Conservation (phyloP, 1,284 basidiomycete genomes). For the Ustilago shanxiensis region DNA sequence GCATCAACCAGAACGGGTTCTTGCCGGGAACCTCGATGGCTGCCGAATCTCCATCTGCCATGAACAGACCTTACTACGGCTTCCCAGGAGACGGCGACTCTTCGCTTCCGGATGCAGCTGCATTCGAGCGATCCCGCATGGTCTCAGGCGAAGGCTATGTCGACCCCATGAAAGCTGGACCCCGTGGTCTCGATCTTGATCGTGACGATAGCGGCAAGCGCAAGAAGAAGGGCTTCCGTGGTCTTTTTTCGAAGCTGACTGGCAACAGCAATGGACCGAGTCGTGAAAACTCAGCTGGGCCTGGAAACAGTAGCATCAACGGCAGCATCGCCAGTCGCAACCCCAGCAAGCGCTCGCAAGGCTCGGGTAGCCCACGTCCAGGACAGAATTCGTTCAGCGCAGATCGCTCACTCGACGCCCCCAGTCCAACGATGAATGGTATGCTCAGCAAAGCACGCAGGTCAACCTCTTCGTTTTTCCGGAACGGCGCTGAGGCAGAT, state of each 20-base stretch:
- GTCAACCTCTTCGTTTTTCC: slow-evolving; percentile 51
- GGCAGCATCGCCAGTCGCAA: slow-evolving; percentile 54
- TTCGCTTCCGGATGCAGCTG: slow-evolving; percentile 35
- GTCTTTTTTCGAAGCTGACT: slow-evolving; percentile 55
- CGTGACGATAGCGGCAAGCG: slow-evolving; percentile 38
- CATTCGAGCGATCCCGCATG: slow-evolving; percentile 41
- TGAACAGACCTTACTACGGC: slow-evolving; percentile 56
- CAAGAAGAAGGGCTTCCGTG: slow-evolving; percentile 60
- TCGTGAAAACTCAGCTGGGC: slow-evolving; percentile 20
- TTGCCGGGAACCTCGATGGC: slow-evolving; percentile 48
- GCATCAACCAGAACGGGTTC: slow-evolving; percentile 57
- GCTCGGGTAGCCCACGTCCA: slow-evolving; percentile 38
- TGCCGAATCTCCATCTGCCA: slow-evolving; percentile 42
- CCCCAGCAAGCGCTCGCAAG: slow-evolving; percentile 49
- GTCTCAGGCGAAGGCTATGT: slow-evolving; percentile 49
- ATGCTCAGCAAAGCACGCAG: slow-evolving; percentile 46
- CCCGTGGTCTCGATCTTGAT: slow-evolving; percentile 31
- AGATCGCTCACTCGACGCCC: slow-evolving; percentile 48
- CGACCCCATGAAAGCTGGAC: slow-evolving; percentile 46
- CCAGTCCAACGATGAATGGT: slow-evolving; percentile 18
- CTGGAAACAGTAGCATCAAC: slow-evolving; percentile 27
- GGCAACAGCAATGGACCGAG: slow-evolving; percentile 31
- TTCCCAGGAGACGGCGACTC: slow-evolving; percentile 59
- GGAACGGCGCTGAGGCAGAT: slow-evolving; percentile 30
- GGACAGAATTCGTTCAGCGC: slow-evolving; percentile 43